Base-by-base conservation (phyloP, 2,329 filamentous ascomycete genomes). In the Aspergillus felis region DNA sequence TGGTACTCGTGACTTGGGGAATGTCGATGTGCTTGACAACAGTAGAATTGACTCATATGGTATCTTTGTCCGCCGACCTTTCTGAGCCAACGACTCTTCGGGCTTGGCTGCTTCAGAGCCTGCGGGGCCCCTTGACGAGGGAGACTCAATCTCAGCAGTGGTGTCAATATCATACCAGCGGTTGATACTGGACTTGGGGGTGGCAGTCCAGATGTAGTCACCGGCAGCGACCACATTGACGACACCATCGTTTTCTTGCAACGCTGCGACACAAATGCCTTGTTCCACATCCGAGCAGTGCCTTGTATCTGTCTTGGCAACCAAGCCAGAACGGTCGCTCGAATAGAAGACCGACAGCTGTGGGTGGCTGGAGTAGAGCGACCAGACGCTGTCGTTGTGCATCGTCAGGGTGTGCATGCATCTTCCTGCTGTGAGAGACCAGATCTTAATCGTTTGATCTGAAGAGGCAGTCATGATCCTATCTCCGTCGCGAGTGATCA, bases 321-420 rank as follows among this genome's bases (percentile, higher is more conserved):
- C 88, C 60, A 97, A 77, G 2, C 94, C 94, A 1, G 91, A 92
- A 53, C 93, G 87, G 75, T 99, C 94, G 65, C 89, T 90, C 56
- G 93, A 97, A 78, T 97, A 97, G 74, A 99, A 97, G 29, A 96
- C 84, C 9, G 88, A 88, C 3, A 99, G 82, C 57, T 89, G 84
- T 0, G 92, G 92, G 66, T 96, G 86, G 54, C 93, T 87, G 0
- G 94, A 97, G 74, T 89, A 96, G 24, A 99, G 81, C 1, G 91
- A 95, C 94, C 94, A 99, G 24, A 99, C 91, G 71, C 92, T 97
- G 70, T 96, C 92, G 70, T 96, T 96, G 77, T 99, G 94, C 94
- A 99, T 99, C 55, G 92, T 97, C 66, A 99, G 84, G 0, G 94
- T 99, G 75, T 97, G 91, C 88, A 97, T 93, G 81, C 94, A 99